Evolutionary conservation across 2,329 filamentous ascomycete species (phyloP).

Genomic region (Ceratocystis colombiana): DNA sequence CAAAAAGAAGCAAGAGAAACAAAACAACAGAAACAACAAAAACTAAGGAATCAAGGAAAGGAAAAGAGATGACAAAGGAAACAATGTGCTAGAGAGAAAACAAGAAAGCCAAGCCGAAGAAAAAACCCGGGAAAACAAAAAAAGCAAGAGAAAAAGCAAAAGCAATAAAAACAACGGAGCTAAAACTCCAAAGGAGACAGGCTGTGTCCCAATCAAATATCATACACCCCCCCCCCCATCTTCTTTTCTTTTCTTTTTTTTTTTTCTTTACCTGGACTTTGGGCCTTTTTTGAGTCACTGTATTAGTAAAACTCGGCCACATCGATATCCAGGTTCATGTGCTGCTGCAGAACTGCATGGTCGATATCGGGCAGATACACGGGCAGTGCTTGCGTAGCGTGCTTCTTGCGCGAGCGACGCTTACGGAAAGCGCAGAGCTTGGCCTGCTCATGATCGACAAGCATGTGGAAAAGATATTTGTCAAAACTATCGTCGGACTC

Average conservation of each 20-base stretch:
- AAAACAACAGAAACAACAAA: neutral
- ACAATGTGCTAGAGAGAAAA: neutral
- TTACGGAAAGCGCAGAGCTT: constrained; percentile 20
- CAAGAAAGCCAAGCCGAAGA: neutral
- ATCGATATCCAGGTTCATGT: constrained; percentile 4
- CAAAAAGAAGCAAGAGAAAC: neutral
- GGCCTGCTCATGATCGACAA: constrained; percentile 23
- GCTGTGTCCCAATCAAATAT: constrained; percentile 2
- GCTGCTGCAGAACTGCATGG: neutral
- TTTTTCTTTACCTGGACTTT: neutral
- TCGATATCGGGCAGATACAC: constrained; percentile 14
- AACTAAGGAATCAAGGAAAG: neutral
- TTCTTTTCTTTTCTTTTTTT: neutral
- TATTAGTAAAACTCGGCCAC: neutral
- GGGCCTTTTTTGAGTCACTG: neutral
- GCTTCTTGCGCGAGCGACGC: constrained; percentile 23
- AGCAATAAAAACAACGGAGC: constrained; percentile 3
- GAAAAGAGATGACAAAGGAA: constrained; percentile 1
- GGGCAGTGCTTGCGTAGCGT: neutral
- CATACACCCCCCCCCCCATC: neutral
- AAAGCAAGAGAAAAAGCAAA: neutral
- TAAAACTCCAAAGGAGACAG: constrained; percentile 6
- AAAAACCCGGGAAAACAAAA: neutral
- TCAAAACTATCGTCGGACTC: constrained; percentile 8
- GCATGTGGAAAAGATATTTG: constrained; percentile 10